Base-by-base conservation (phyloP, 192 early-diverging fungal genomes). In the Powellomyces hirtus region DNA sequence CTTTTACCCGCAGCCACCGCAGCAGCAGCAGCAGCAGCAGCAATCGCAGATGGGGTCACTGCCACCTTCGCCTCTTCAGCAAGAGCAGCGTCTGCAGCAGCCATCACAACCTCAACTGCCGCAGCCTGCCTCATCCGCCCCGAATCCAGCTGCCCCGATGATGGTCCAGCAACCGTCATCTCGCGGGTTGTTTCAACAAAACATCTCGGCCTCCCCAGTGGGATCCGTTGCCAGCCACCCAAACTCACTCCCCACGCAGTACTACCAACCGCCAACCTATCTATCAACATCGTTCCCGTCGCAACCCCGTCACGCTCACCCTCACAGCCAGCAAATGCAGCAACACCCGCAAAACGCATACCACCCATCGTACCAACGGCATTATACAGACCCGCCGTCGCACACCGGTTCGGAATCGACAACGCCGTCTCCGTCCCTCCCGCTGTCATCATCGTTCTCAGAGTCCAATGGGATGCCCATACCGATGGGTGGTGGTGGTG, bases 11-110 rank as follows among this genome's bases (percentile, higher is more conserved):
- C 61, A 37, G 40, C 38, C 35, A 42, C 61, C 13, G 30, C 33
- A 37, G 40, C 34, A 63, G 37, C 61, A 37, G 16, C 61, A 63
- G 61, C 61, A 63, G 61, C 61, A 63, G 61, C 61, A 63, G 8
- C 61, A 63, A 30, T n/a, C 14, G 61, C 61, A 37, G 4, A 22
- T 14, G 40, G 5, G 20, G 40, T 18, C 45, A 4, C 14, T 18
- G 61, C 40, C 18, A 30, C 38, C 20, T 5, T 24, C 20, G 5
- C 13, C 40, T 42, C 8, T 42, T 18, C 40, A 42, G 40, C 58
- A 59, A 34, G 34, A 7, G 10, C 58, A 26, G 10, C 24, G 11
- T 8, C 50, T 8, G 11, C 50, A 52, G 50, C 50, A 52, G 8
- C 7, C 24, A 20, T 24, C 10, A 24, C 50, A 24, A 24, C 50